Evolutionary conservation across 345 rosid species (phyloP), one percentile per base, ranked within the genome.

Genomic region (Boechera divaricarpa): DNA sequence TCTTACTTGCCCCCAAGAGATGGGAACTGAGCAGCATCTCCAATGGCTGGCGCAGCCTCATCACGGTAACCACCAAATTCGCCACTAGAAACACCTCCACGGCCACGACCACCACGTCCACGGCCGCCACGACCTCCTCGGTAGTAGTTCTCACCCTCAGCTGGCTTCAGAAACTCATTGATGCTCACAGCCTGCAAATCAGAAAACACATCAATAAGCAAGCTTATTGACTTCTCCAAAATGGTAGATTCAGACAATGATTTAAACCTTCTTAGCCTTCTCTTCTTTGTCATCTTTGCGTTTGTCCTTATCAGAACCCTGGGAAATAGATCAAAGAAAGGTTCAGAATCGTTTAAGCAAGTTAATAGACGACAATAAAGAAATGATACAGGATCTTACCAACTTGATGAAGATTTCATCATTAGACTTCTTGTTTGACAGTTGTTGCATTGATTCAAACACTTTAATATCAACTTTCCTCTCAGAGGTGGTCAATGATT

Each of bases 221-320:
- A 13, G 45, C 68, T 42, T 51, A 42, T 11, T 51, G 44, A 47
- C 11, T 52, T 29, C 41, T 29, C 1, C 48, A 31, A 56, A 39
- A 15, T 13, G 39, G 31, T 38, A 1, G 42, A 32, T 72, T 44
- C 1, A 33, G 49, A 66, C 2, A 58, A 59, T 35, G 38, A 69
- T 6, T 9, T 57, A 62, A 32, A 96, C 99, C 99, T 91, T 93
- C 81, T 90, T 93, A 28, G 86, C 88, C 75, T 65, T 91, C 77
- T 93, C 99, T 68, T 96, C 99, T 78, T 90, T 96, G 54, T 96
- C 99, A 75, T 96, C 99, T 80, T 83, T 93, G 77, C 90, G 84
- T 74, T 84, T 96, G 84, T 96, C 99, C 87, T 91, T 96, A n/a
- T 90, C 99, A 69, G 93, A 88, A 54, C 98, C 97, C 99, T 96